Evolutionary conservation across 179 eudicot species (phyloP).

Genomic region (Beta lomatogona): DNA sequence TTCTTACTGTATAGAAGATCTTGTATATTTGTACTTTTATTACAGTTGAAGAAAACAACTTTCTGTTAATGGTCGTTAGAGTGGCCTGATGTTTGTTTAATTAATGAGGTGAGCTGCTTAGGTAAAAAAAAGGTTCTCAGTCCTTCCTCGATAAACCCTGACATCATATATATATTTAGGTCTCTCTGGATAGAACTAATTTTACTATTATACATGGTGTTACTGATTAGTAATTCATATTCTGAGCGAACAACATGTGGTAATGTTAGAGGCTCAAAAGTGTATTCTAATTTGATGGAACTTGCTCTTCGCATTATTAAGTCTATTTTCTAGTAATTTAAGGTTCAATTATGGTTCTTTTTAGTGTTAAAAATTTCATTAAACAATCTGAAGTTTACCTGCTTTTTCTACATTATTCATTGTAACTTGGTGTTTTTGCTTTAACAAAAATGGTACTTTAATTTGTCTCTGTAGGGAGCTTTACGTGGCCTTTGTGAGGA

Average conservation of each 20-base stretch:
- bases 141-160: background rate
- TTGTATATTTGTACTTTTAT: background rate
- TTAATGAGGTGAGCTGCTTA: background rate
- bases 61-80: background rate
- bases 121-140: background rate
- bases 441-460: background rate
- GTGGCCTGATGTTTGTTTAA: background rate
- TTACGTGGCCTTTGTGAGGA: conserved; percentile 83
- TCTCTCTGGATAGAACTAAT: background rate
- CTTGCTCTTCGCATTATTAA: background rate
- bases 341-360: background rate
- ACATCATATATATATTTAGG: background rate
- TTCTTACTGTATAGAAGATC: background rate
- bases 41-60: background rate
- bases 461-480: conserved; percentile 53
- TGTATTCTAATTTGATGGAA: background rate
- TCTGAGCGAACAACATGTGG: background rate
- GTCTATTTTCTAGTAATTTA: background rate
- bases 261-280: background rate
- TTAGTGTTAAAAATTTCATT: background rate
- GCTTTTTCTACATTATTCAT: background rate
- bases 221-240: background rate
- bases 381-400: background rate
- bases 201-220: background rate
- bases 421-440: background rate